phyloP scores from a whole-genome alignment of 2,329 filamentous ascomycete genomes.

The Byssochlamys sp. region DNA sequence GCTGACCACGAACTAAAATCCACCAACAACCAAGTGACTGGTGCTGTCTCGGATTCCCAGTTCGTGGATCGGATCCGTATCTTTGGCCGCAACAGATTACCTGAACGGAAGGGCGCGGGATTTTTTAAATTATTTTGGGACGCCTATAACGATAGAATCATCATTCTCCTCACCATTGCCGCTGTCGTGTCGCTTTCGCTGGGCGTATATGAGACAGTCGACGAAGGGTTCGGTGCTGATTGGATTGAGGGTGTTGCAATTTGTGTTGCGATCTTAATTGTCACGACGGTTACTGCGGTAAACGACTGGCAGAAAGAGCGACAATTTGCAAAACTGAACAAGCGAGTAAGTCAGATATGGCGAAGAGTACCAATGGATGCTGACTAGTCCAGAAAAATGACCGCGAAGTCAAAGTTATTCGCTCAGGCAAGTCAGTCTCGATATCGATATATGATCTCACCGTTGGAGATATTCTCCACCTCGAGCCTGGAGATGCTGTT shows the following conservation, averaged over 20 bases:
- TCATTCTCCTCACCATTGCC: constrained; percentile 59
- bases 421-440: constrained; percentile 53
- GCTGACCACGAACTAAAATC: neutral
- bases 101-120: constrained; percentile 53
- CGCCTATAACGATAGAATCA: constrained; percentile 64
- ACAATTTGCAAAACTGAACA: constrained; percentile 55
- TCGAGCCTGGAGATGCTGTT: constrained; percentile 57
- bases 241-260: constrained; percentile 63
- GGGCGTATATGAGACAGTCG: constrained; percentile 59
- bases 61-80: constrained; percentile 52
- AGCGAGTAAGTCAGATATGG: constrained; percentile 24
- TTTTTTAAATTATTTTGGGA: constrained; percentile 56
- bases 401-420: constrained; percentile 55
- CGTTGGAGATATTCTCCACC: constrained; percentile 54
- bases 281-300: constrained; percentile 52
- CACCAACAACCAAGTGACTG: constrained; percentile 1
- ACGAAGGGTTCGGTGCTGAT: constrained; percentile 43
- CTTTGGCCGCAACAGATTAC: constrained; percentile 53
- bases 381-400: constrained; percentile 52
- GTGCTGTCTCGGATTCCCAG: constrained; percentile 15
- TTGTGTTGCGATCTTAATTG: constrained; percentile 55
- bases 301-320: constrained; percentile 63
- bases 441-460: constrained; percentile 55
- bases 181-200: constrained; percentile 60
- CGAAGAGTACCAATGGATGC: neutral